Base-by-base conservation (phyloP, 1,284 basidiomycete genomes). In the Sphaerobolus stellatus region DNA sequence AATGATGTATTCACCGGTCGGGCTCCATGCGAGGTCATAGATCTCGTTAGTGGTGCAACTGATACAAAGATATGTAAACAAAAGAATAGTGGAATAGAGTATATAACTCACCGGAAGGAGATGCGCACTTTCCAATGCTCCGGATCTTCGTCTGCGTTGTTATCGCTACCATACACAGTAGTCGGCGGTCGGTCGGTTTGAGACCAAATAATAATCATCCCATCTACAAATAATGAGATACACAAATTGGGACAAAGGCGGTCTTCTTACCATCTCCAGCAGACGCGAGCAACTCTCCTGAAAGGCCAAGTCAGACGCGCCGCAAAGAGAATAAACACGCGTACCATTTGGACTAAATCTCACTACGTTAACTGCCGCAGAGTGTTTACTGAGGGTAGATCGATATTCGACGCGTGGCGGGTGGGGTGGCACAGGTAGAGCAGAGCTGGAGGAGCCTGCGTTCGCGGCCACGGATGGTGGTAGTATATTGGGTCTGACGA, bases 11-110 rank as follows among this genome's bases (percentile, higher is more conserved):
- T 96, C 92, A 45, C 95, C 94, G 24, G 90, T 88, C 0, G 97
- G 97, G 60, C 92, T 94, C 96, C 96, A 99, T 0, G 94, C 92
- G 44, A 99, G 77, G 69, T 99, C 96, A 69, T 99, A 98, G 11
- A 99, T 93, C 70, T 98, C 94, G 81, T 94, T 93, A 13, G 85
- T 86, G 1, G 91, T 92, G 63, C 86, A 88, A 49, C 88, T 90
- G 58, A 5, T 30, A 48, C 14, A 20, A 36, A 43, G 41, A 38
- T 43, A 48, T 47, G 25, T 18, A 53, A 48, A 31, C 40, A 56
- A 28, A 7, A 52, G 28, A 38, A 28, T 51, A 45, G 30, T 34
- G 43, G n/a, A 30, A 54, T 27, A 34, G 22, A 49, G 48, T 27
- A 54, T 38, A 54, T 13, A 28, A 61, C 79, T 57, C 68, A 94